A percentile compares a stretch with the other conserved stretches of the same genome.
These are phyloP conservation scores for Hericium alpestre DNA, from an alignment of 768 basidiomycete genomes.

Conservation along the genomic window DNA sequence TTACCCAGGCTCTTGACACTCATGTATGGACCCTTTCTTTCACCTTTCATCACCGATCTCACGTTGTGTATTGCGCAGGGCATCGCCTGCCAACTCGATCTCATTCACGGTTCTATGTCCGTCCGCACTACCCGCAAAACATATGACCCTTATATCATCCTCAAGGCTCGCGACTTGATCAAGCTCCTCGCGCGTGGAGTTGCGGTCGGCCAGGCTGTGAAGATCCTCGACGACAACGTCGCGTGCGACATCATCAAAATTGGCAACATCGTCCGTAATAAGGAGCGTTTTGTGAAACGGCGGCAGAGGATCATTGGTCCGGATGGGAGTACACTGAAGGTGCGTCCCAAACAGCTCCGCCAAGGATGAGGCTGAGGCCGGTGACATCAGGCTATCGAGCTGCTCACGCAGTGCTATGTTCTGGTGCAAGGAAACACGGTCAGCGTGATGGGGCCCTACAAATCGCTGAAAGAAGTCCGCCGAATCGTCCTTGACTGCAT, in stretches of 20 bases:
- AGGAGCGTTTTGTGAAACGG: conserved; percentile 92
- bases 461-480: conserved; percentile 90
- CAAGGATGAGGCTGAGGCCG: background rate
- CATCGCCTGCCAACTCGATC: conserved; percentile 81
- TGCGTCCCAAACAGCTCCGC: conserved; percentile 22
- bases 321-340: conserved; percentile 94
- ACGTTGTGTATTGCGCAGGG: conserved; percentile 38
- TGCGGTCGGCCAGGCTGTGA: conserved; percentile 71
- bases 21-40: conserved; percentile 39
- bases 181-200: conserved; percentile 93
- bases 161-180: conserved; percentile 93
- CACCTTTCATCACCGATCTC: background rate
- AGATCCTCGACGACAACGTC: conserved; percentile 79
- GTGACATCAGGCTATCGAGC: conserved; percentile 74
- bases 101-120: conserved; percentile 95
- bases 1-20: conserved; percentile 72
- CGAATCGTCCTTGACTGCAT: conserved; percentile 97
- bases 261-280: conserved; percentile 86
- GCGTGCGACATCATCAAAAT: conserved; percentile 99
- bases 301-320: conserved; percentile 95
- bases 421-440: conserved; percentile 98
- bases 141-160: conserved; percentile 89
- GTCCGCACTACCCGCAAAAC: conserved; percentile 96
- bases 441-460: conserved; percentile 94
- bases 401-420: conserved; percentile 93